Evolutionary conservation across 768 basidiomycete species (phyloP), one percentile per base, ranked within the genome.

Genomic region (Rubroboletus satanas): DNA sequence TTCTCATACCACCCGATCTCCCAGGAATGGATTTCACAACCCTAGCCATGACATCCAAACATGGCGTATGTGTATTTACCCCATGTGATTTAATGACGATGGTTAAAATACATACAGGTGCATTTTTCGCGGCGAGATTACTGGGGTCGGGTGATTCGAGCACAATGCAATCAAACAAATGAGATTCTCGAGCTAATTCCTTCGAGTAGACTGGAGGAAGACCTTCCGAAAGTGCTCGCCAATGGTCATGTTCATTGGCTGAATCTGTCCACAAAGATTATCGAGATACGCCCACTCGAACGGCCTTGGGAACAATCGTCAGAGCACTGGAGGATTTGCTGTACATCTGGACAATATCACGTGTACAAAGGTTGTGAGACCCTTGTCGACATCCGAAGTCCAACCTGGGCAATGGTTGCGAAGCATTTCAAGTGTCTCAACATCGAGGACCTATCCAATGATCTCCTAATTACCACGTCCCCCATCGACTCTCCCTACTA

Each of bases 201-300:
- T 12, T 51, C 26, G 0, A 11, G 31, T 0, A 54, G n/a, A 11
- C 43, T 70, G 3, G 6, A 1, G 15, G 29, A 29, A 0, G 70
- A 70, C 45, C 54, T 71, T 41, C 70, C 70, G 0, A 28, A 12
- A 1, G 26, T 4, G 9, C 26, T 44, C 29, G 1, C 69, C n/a
- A 6, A 44, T 2, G 52, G 15, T 2, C 56, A 61, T 28, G 51
- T 45, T 15, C 69, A 68, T 29, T 71, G 70, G 68, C 50, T 71
- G 18, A 54, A 66, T 38, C 37, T 67, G 0, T 18, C 49, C 6
- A 52, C 46, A 0, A 5, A 18, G 1, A 45, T 35, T 15, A 61
- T 71, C 4, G 71, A 72, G 28, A 57, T 72, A 28, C 57, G 62
- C 0, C 61, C 65, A n/a, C 31, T 55, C 1, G 26, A 60, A 12